A percentile compares a stretch with the other conserved stretches of the same genome.
Conservation (phyloP, 2,329 filamentous ascomycete species). For the Phialophora tarda region DNA sequence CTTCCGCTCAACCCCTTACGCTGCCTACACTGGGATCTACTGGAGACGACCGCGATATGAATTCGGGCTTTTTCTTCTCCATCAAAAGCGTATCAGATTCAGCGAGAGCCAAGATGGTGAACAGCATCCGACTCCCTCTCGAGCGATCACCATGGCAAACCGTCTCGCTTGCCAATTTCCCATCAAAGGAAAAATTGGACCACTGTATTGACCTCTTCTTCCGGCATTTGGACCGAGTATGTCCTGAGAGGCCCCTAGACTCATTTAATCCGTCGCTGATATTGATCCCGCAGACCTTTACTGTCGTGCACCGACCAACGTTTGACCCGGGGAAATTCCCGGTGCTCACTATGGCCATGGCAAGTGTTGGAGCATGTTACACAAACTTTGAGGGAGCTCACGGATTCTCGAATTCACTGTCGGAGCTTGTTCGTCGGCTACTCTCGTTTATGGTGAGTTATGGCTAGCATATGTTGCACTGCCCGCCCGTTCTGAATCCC, state of each 20-base stretch:
- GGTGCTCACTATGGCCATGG: constrained; percentile 13
- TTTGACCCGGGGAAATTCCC: constrained; percentile 22
- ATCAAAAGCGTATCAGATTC: background rate
- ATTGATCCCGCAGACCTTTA: constrained; percentile 9
- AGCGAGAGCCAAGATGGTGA: background rate
- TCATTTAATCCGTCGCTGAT: background rate
- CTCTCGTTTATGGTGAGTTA: constrained; percentile 16
- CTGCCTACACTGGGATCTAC: background rate
- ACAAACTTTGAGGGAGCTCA: constrained; percentile 8
- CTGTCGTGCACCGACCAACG: constrained; percentile 20
- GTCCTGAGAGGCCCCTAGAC: background rate
- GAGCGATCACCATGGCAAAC: background rate
- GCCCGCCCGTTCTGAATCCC: background rate
- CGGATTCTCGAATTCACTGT: constrained; percentile 13
- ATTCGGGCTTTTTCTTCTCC: background rate
- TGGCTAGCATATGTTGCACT: background rate
- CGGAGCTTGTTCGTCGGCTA: constrained; percentile 17
- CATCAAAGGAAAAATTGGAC: constrained; percentile 17
- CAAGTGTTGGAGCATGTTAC: constrained; percentile 21
- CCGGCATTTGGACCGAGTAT: constrained; percentile 14
- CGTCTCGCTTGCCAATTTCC: constrained; percentile 7
- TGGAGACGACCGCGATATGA: background rate
- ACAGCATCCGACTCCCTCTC: background rate
- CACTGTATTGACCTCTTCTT: constrained; percentile 27
- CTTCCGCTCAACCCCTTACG: background rate